These are phyloP conservation scores for Suhomyces kunorum DNA, from an alignment of 1,139 yeast genomes.

Conservation along the genomic window DNA sequence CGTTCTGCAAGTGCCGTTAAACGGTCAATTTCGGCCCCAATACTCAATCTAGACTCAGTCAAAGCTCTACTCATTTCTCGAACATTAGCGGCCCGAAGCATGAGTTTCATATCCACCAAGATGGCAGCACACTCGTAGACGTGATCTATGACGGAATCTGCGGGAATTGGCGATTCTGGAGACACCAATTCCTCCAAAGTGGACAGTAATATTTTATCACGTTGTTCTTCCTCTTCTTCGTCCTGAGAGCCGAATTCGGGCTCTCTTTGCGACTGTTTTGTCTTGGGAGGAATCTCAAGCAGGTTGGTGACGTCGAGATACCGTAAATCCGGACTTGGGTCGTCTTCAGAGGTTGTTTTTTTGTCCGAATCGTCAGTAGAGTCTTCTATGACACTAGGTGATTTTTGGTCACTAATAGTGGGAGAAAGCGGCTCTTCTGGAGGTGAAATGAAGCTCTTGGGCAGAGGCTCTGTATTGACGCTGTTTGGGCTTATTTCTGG, in stretches of 20 bases:
- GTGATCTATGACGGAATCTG: slow-evolving; percentile 54
- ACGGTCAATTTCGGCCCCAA: slow-evolving; percentile 23
- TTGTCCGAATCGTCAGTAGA: slow-evolving; percentile 26
- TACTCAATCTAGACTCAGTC: slow-evolving; percentile 35
- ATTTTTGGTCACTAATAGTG: background rate
- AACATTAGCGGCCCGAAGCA: slow-evolving; percentile 64
- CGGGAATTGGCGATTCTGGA: slow-evolving; percentile 53
- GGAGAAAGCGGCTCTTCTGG: no score
- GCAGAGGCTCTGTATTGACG: no score
- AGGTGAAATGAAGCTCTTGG: no score
- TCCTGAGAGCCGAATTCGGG: slow-evolving; percentile 9
- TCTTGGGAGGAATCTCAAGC: slow-evolving; percentile 18
- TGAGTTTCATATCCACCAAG: slow-evolving; percentile 62
- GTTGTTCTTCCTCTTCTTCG: slow-evolving; percentile 17
- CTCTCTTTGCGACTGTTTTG: slow-evolving; percentile 16
- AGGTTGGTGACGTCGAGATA: slow-evolving; percentile 28
- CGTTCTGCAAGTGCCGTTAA: slow-evolving; percentile 13
- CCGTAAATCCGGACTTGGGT: slow-evolving; percentile 28
- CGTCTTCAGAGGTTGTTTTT: slow-evolving; percentile 27
- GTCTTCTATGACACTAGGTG: background rate
- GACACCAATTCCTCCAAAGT: slow-evolving; percentile 57
- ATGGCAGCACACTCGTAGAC: slow-evolving; percentile 62
- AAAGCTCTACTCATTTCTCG: slow-evolving; percentile 54
- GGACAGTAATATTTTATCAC: slow-evolving; percentile 21
- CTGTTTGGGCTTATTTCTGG: background rate